Base-by-base conservation (phyloP, 23 red algal genomes). In the Gracilariopsis chorda region DNA sequence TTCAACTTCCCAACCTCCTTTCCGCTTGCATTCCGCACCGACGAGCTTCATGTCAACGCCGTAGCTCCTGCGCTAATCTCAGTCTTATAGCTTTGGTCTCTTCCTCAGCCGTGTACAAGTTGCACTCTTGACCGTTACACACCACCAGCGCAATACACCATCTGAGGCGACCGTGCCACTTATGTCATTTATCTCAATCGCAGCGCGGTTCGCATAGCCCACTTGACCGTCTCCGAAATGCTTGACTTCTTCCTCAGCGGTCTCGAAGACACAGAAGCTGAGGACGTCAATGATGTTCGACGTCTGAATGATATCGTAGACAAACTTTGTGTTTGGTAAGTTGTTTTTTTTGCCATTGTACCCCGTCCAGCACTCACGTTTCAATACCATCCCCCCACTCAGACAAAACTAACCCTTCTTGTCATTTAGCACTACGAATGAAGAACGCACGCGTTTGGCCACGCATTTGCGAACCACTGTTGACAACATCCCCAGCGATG, bases 401-500 rank as follows among this genome's bases (percentile, higher is more conserved):
- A 17, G 21, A 48, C 55, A 34, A n/a, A 53, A 36, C 55, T 2
- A n/a, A 19, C 25, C 28, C 2, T 16, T 80, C 21, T 33, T 35
- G 4, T 8, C 35, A 35, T 23, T n/a, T 19, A 80, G 76, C 10
- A 53, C 5, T 7, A 42, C 76, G 4, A 59, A 42, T 64, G 85
- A 76, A 25, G 49, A 61, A 13, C 65, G 85, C 47, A 36, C 34
- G 14, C 45, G 69, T 58, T 51, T 89, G 17, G 85, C 85, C n/a
- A 51, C 69, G 17, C 85, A 89, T 39, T 42, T 89, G 29, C 85
- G 85, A 32, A 52, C 65, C 9, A 69, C 85, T 42, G 85, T 89
- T 34, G 85, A 89, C 21, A 63, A 58, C 42, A 21, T 89, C 12
- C 61, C 85, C 3, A 51, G 44, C 11, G 51, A 40, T 65, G 69